Evolutionary conservation across 2,329 filamentous ascomycete species (phyloP), one percentile per base, ranked within the genome.

Genomic region (Colletotrichum ledebouriae): DNA sequence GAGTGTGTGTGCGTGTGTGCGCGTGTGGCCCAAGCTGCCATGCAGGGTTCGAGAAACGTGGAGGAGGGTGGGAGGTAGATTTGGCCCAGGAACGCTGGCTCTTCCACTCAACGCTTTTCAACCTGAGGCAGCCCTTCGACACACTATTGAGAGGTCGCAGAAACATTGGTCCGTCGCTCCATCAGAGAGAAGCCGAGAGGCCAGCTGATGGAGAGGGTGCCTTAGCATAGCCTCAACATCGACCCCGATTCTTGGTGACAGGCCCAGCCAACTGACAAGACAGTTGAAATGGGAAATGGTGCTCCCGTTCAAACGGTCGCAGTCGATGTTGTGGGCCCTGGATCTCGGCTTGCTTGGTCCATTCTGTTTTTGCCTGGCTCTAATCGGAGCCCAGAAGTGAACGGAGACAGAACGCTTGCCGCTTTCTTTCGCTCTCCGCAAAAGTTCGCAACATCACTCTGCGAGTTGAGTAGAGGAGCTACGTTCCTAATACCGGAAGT

Each of bases 11-110:
- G 42, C 7, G 34, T 56, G 56, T 53, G 42, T 50, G 29, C 29
- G 29, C 44, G 50, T 41, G 57, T 60, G 62, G 50, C n/a, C 56
- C 42, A 52, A 61, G 63, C 57, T 67, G 44, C 57, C 57, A 62
- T 62, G 67, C 63, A 69, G 67, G 63, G 67, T 58, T 61, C 62
- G 50, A 58, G 62, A 62, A 62, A 61, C 56, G 52, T 61, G 50
- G 56, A 60, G 25, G 44, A 37, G 25, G 49, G 41, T 25, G 65
- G 46, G 29, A 46, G 46, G 53, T 29, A 34, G 55, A 39, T 47
- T 41, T 59, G 61, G 41, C 22, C 61, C 47, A 68, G 61, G 65
- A 65, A 60, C 55, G 55, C 33, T 29, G 34, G 49, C 47, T 58
- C 13, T 47, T 60, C 37, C n/a, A 39, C 61, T 53, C 53, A 29